Evolutionary conservation across 768 basidiomycete species (phyloP), one percentile per base, ranked within the genome.

Genomic region (Porphyrellus cyaneotinctus): DNA sequence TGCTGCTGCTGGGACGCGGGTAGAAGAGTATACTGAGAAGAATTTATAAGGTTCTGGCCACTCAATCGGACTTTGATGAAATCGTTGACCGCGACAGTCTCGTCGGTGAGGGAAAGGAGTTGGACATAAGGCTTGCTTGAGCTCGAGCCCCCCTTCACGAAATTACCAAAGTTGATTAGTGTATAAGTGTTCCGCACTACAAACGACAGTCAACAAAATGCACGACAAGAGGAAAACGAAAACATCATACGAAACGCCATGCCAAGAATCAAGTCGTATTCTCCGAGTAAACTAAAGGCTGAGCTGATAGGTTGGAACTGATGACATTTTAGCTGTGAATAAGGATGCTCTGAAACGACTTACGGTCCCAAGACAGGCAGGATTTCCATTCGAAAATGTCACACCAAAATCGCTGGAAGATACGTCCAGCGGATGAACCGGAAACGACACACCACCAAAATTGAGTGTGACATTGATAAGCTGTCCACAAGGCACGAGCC

Each of bases 231-330:
- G 30, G 17, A 17, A 18, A 28, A 45, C 10, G 26, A 31, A 33
- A 38, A 33, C 9, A 5, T 69, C 86, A 59, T 69, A 90, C 88
- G 51, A 73, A 91, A 88, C 49, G 78, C 78, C 87, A 89, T 88
- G 57, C 88, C 88, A 44, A 90, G 76, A 60, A 91, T 88, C 76
- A 90, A 83, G 59, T 91, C 88, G 57, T 87, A 91, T 64, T 85
- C 77, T 57, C 87, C 85, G 24, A 87, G 77, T 37, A 88, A 57
- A 72, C 85, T 84, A 71, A 90, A 88, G 6, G 88, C 87, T 4
- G 83, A 80, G 14, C 88, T 87, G 57, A 90, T 87, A 2, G 88
- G 89, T 75, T 91, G 89, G 76, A 88, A 91, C 81, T 88, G 58
- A 33, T 14, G 28, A 52, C 13, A 26, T 22, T n/a, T 67, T 43